phyloP scores from a whole-genome alignment of 306 rosid genomes.

The Vicia faba region DNA sequence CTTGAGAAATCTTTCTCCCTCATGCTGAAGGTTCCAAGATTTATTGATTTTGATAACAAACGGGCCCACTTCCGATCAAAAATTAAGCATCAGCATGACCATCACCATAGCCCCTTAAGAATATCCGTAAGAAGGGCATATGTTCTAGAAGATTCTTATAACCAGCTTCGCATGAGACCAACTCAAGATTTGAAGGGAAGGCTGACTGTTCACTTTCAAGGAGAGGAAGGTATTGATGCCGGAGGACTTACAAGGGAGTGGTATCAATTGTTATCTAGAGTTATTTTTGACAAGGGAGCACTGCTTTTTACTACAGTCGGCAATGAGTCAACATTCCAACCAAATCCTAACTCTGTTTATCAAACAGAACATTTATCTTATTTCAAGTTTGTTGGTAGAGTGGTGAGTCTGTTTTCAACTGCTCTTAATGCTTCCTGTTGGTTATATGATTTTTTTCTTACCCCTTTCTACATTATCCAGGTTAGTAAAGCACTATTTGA shows the following conservation, averaged over 20 bases:
- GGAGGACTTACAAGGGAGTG: conserved; percentile 99
- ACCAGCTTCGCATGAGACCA: conserved; percentile 94
- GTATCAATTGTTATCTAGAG: conserved; percentile 95
- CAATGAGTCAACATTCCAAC: conserved; percentile 97
- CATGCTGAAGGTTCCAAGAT: conserved; percentile 93
- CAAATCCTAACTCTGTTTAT: conserved; percentile 96
- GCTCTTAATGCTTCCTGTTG: conserved; percentile 27
- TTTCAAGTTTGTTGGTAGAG: conserved; percentile 98
- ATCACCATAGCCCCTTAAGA: conserved; percentile 91
- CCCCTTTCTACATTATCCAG: conserved; percentile 48
- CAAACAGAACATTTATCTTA: conserved; percentile 99
- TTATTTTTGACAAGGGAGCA: conserved; percentile 98
- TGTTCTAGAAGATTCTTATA: conserved; percentile 95
- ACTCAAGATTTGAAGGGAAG: conserved; percentile 89
- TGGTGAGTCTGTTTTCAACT: conserved; percentile 63
- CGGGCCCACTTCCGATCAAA: conserved; percentile 96
- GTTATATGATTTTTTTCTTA: conserved; percentile 37
- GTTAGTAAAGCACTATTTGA: conserved; percentile 99
- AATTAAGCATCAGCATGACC: conserved; percentile 97
- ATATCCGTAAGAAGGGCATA: conserved; percentile 97
- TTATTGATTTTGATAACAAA: conserved; percentile 93
- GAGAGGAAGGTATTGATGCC: conserved; percentile 99
- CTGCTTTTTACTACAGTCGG: conserved; percentile 97
- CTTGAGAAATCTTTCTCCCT: conserved; percentile 94
- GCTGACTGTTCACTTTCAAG: conserved; percentile 98